Conservation (phyloP, 2,329 filamentous ascomycete species). For the Pseudopyrenochaeta lycopersici region DNA sequence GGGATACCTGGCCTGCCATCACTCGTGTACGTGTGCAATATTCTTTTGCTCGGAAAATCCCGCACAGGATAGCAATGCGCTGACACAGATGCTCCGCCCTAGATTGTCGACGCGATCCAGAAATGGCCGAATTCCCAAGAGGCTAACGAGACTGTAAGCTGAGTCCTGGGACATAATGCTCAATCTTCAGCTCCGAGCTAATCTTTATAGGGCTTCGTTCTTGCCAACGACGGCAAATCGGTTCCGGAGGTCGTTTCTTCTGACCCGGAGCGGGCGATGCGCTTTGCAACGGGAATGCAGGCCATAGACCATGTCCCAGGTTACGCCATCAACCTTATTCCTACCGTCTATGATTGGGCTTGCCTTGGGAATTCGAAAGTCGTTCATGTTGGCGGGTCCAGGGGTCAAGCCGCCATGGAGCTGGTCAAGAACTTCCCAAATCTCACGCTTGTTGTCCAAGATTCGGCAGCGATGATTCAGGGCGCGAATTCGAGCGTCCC, state of each 20-base stretch:
- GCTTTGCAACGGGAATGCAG: conserved; percentile 16
- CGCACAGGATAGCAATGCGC: conserved; percentile 6
- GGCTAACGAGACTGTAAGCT: conserved; percentile 18
- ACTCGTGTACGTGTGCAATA: conserved; percentile 12
- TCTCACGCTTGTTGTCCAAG: conserved; percentile 17
- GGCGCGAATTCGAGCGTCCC: conserved; percentile 9
- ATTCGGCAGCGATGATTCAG: conserved; percentile 5
- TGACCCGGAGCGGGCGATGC: conserved; percentile 11
- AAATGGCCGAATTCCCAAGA: conserved; percentile 21
- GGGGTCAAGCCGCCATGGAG: conserved; percentile 17
- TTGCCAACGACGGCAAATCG: conserved; percentile 21
- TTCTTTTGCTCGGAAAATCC: background rate
- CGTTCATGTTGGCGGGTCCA: conserved; percentile 11
- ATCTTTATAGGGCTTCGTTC: conserved; percentile 15
- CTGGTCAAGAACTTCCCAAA: conserved; percentile 15
- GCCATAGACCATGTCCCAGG: conserved; percentile 13
- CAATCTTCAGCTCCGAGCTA: background rate
- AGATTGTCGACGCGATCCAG: conserved; percentile 19
- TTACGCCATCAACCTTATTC: conserved; percentile 5
- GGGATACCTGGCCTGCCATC: conserved; percentile 18
- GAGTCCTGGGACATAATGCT: background rate
- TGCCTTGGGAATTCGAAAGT: conserved; percentile 13
- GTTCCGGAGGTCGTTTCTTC: conserved; percentile 16
- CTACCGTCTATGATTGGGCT: conserved; percentile 21
- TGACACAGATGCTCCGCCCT: conserved; percentile 1